Conservation (phyloP, 106 monocot genomes). For the Dioscorea dumetorum region DNA sequence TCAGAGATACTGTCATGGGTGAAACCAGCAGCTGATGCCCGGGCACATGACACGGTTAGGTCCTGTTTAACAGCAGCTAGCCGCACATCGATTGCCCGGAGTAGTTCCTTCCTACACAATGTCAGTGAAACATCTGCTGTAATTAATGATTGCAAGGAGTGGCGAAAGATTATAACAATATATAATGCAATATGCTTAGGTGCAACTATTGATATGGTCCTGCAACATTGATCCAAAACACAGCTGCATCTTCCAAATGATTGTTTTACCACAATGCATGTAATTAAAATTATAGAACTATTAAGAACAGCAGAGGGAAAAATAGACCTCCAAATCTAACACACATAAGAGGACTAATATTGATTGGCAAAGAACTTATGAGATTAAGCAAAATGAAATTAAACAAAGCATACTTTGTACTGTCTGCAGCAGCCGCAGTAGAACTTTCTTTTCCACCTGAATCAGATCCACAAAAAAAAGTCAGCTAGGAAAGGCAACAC, state of each 20-base stretch:
- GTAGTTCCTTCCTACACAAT: conserved; percentile 76
- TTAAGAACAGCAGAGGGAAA: not conserved
- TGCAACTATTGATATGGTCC: not conserved
- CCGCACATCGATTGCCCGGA: conserved; percentile 87
- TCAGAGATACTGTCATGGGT: conserved; percentile 65
- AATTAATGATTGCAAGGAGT: not conserved
- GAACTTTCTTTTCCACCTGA: conserved; percentile 38
- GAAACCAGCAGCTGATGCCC: conserved; percentile 91
- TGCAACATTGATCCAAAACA: not conserved
- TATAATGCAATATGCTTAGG: not conserved
- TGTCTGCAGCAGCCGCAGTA: conserved; percentile 43
- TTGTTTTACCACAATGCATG: not conserved
- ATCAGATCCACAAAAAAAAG: conserved; percentile 3
- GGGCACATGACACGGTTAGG: conserved; percentile 56
- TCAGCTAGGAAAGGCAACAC: conserved; percentile 6
- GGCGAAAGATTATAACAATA: not conserved
- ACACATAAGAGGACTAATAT: not conserved
- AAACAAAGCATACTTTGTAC: conserved; percentile 62
- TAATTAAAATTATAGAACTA: not conserved
- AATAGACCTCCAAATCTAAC: not conserved
- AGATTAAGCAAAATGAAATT: not conserved
- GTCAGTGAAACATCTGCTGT: not conserved
- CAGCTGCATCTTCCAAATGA: not conserved
- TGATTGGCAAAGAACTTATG: not conserved
- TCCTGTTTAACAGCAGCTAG: conserved; percentile 80